phyloP scores from a whole-genome alignment of 805 yeast species.

The Ogataea populi-albae region DNA sequence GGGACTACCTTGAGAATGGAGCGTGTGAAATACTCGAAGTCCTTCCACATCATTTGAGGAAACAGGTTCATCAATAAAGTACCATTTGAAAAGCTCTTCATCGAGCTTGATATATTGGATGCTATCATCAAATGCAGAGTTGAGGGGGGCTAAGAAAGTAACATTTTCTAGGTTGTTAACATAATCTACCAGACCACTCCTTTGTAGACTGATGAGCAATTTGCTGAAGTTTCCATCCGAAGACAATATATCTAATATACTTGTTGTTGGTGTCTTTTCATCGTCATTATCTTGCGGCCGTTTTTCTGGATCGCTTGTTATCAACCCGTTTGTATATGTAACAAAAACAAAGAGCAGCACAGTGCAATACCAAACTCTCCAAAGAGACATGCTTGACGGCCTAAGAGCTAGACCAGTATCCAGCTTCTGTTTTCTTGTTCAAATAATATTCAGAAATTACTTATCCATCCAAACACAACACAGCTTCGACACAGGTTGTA shows the following conservation, averaged over 20 bases:
- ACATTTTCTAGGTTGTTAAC: constrained; percentile 59
- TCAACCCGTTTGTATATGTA: not conserved
- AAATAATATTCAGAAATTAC: too few relatives aligned
- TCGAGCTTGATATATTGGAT: constrained; percentile 10
- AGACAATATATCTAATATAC: constrained; percentile 70
- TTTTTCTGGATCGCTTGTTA: not conserved
- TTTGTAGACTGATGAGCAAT: constrained; percentile 59
- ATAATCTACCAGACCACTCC: constrained; percentile 57
- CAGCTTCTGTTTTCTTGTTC: too few relatives aligned
- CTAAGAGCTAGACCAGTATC: too few relatives aligned
- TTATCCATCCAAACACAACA: too few relatives aligned
- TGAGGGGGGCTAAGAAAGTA: constrained; percentile 78
- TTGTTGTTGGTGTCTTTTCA: constrained; percentile 23
- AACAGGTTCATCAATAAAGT: constrained; percentile 36
- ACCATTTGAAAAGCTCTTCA: constrained; percentile 24
- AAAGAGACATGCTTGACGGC: too few relatives aligned
- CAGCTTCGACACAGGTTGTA: too few relatives aligned
- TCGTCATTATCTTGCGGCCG: not conserved
- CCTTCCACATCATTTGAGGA: constrained; percentile 30
- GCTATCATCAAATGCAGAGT: constrained; percentile 57
- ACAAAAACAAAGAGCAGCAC: not conserved
- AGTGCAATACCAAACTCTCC: too few relatives aligned
- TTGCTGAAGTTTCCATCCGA: constrained; percentile 63
- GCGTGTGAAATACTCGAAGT: constrained; percentile 25
- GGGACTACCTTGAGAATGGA: constrained; percentile 22